These are phyloP conservation scores for Elaphomyces granulatus DNA, from an alignment of 495 filamentous ascomycete genomes.

Conservation along the genomic window DNA sequence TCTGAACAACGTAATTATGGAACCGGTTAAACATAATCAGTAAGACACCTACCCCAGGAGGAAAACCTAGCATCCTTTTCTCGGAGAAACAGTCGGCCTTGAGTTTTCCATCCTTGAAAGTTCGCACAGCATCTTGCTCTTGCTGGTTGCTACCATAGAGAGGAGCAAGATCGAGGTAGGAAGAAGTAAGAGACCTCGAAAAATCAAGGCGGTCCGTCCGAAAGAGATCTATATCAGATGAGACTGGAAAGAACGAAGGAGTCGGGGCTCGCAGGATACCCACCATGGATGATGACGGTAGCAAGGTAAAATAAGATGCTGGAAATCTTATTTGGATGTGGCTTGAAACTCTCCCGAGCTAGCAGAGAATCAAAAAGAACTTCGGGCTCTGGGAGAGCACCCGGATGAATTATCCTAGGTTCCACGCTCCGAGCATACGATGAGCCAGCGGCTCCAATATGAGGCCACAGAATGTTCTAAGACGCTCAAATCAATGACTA, in stretches of 20 bases:
- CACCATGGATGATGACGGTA: slow-evolving; percentile 76
- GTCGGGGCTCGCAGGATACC: slow-evolving; percentile 1
- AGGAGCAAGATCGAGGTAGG: slow-evolving; percentile 72
- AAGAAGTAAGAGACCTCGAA: slow-evolving; percentile 57
- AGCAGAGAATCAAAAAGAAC: slow-evolving; percentile 67
- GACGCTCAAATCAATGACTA: slow-evolving; percentile 5
- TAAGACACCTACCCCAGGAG: slow-evolving; percentile 65
- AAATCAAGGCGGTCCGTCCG: slow-evolving; percentile 42
- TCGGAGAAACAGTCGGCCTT: slow-evolving; percentile 75
- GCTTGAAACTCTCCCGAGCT: slow-evolving; percentile 43
- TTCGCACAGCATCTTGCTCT: slow-evolving; percentile 62
- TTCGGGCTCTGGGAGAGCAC: slow-evolving; percentile 56
- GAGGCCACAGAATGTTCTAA: slow-evolving; percentile 44
- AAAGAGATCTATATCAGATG: slow-evolving; percentile 38
- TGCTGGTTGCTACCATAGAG: slow-evolving; percentile 71
- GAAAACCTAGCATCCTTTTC: slow-evolving; percentile 64
- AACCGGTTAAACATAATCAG: slow-evolving; percentile 64
- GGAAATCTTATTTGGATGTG: slow-evolving; percentile 68
- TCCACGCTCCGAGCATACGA: slow-evolving; percentile 62
- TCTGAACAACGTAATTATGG: slow-evolving; percentile 57
- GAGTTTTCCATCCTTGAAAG: slow-evolving; percentile 67
- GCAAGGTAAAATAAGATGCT: slow-evolving; percentile 83
- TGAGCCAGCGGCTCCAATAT: slow-evolving; percentile 47
- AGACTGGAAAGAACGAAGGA: slow-evolving; percentile 6
- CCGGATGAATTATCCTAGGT: slow-evolving; percentile 46